A percentile compares a stretch with the other conserved stretches of the same genome.
Evolutionary conservation across 2,329 filamentous ascomycete species (phyloP).

Genomic region (Hirsutella rhossiliensis): DNA sequence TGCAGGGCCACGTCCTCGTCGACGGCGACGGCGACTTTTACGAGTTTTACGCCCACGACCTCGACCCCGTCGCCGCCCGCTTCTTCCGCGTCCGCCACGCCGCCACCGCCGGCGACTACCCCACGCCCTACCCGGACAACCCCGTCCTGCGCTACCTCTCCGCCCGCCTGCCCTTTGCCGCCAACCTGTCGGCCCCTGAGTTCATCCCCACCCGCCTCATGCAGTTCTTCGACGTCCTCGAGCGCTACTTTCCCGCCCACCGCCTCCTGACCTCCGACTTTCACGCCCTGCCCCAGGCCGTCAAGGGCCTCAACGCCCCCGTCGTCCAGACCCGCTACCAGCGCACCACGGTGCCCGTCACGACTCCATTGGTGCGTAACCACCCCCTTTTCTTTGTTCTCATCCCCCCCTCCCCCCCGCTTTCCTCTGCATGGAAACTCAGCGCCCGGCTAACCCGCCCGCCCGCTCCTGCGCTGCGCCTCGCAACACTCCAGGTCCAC

Average conservation of each 20-base stretch:
- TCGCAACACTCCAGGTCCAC: conserved; percentile 53
- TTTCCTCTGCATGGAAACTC: neutral
- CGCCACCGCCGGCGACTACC: conserved; percentile 53
- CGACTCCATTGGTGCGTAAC: conserved; percentile 80
- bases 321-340: conserved; percentile 93
- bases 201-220: conserved; percentile 91
- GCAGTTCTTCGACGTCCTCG: conserved; percentile 91
- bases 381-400: too few species aligned
- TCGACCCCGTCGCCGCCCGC: conserved; percentile 73
- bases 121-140: conserved; percentile 44
- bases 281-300: conserved; percentile 69
- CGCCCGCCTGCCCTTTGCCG: conserved; percentile 53
- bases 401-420: neutral
- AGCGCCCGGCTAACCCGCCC: neutral
- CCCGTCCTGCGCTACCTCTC: conserved; percentile 49
- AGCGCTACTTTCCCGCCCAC: conserved; percentile 80
- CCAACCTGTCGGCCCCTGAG: conserved; percentile 72
- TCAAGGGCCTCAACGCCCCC: conserved; percentile 77
- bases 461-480: neutral
- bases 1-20: conserved; percentile 83
- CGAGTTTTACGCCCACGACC: conserved; percentile 74
- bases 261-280: conserved; percentile 86
- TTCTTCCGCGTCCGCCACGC: conserved; percentile 78
- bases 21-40: conserved; percentile 80
- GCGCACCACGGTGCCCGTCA: conserved; percentile 76